phyloP scores from a whole-genome alignment of 257 asterid genomes.

The Apocynum venetum region DNA sequence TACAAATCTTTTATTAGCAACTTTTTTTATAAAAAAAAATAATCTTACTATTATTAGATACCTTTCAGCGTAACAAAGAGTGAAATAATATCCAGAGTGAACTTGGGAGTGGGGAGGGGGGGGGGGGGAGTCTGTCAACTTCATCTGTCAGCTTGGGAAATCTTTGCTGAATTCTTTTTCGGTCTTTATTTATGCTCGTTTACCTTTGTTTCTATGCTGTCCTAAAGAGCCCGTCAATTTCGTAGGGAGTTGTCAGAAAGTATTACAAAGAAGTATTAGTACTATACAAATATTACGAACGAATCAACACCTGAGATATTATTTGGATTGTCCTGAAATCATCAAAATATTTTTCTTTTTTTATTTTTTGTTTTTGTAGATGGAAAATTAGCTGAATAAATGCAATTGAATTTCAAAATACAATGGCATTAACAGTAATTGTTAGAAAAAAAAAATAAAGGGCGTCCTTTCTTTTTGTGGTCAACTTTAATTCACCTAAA shows the following conservation, averaged over 20 bases:
- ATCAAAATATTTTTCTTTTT: not conserved
- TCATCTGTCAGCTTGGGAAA: not conserved
- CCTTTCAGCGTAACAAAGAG: no score
- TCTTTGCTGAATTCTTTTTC: no score
- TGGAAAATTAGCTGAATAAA: not conserved
- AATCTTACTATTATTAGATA: no score
- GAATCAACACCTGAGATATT: no score
- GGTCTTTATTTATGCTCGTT: not conserved
- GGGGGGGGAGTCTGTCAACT: no score
- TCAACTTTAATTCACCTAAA: conserved; percentile 62
- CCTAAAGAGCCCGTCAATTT: not conserved
- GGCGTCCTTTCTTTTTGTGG: conserved; percentile 23
- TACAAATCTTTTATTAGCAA: no score
- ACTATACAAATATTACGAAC: no score
- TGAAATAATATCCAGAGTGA: no score
- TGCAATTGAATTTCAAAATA: not conserved
- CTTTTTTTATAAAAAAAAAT: no score
- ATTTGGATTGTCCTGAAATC: not conserved
- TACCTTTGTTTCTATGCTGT: not conserved
- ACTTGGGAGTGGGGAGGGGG: no score
- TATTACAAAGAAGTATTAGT: not conserved
- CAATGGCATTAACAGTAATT: conserved; percentile 45
- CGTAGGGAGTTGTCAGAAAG: not conserved
- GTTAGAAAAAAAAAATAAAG: conserved; percentile 24
- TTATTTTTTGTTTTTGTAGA: not conserved